Evolutionary conservation across 495 filamentous ascomycete species (phyloP), one percentile per base, ranked within the genome.

Genomic region (Neurospora cerealis): DNA sequence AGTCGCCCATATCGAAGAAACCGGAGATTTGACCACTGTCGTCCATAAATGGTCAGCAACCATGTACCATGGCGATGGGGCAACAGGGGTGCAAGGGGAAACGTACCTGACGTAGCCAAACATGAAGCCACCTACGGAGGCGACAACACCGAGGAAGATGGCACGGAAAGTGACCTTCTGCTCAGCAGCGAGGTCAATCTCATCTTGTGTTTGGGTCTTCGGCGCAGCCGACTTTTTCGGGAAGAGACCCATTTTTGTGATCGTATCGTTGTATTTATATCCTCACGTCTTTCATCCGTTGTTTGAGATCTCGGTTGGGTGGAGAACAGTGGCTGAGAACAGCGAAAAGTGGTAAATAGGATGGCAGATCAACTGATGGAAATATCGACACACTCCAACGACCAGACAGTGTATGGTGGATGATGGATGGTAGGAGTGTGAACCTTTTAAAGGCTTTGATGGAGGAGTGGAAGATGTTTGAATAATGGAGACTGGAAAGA

Each of bases 111-210:
- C 90, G 80, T 93, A 93, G 74, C 92, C 92, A 75, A 93, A 93
- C 81, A 93, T 91, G 83, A 94, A 92, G 74, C 92, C 92, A 78
- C 92, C 92, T 85, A 94, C 92, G 28, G 90, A 86, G 71, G 87
- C 85, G 62, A 87, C 81, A 36, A 75, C 72, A 9, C 85, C 85
- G 60, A 87, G 78, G 42, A 83, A 78, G 71, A 81, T 46, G 13
- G 86, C 81, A 4, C 83, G 60, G 38, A 78, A 69, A 21, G 85
- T 87, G 69, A 86, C 71, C 73, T 72, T 81, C 44, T 80, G 78
- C 72, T 78, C 77, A 19, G 71, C 73, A 41, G 60, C 72, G 2
- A 75, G 54, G 3, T 66, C 54, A 3, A 66, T 19, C 28, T 66
- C 54, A 66, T 66, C 13, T 66, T 66, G 54, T 66, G 54, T 17